Evolutionary conservation across 1,139 yeast genomes (phyloP).

Genomic region (Magnusiomyces sp.): DNA sequence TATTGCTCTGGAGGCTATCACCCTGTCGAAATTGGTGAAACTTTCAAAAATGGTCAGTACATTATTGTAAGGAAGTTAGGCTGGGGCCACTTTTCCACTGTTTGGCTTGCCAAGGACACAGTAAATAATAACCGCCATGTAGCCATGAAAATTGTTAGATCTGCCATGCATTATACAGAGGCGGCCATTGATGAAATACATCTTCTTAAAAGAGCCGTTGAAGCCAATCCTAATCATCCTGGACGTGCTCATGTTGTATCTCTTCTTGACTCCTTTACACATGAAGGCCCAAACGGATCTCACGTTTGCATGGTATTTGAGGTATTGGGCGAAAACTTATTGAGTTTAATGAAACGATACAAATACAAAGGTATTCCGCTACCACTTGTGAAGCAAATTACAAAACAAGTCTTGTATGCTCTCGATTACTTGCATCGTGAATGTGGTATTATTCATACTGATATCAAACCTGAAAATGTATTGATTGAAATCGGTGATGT

Average conservation of each 20-base stretch:
- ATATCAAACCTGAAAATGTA: slow-evolving; percentile 85
- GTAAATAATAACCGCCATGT: slow-evolving; percentile 44
- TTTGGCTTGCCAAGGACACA: slow-evolving; percentile 68
- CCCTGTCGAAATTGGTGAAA: slow-evolving; percentile 72
- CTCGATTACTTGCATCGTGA: slow-evolving; percentile 73
- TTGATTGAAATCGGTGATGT: slow-evolving; percentile 72
- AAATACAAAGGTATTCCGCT: slow-evolving; percentile 67
- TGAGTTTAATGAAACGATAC: slow-evolving; percentile 60
- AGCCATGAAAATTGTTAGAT: slow-evolving; percentile 77
- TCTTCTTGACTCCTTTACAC: slow-evolving; percentile 65
- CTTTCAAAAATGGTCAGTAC: slow-evolving; percentile 49
- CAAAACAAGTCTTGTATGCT: slow-evolving; percentile 67
- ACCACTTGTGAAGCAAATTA: slow-evolving; percentile 67
- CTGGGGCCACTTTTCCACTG: slow-evolving; percentile 90
- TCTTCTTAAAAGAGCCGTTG: slow-evolving; percentile 42
- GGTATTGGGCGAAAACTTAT: slow-evolving; percentile 72
- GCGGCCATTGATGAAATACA: slow-evolving; percentile 82
- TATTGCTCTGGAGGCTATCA: slow-evolving; percentile 83
- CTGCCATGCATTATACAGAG: slow-evolving; percentile 60
- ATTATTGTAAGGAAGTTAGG: slow-evolving; percentile 70
- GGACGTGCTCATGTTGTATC: slow-evolving; percentile 67
- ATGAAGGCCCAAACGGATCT: slow-evolving; percentile 70
- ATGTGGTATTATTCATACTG: slow-evolving; percentile 90
- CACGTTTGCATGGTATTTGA: slow-evolving; percentile 89
- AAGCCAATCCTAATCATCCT: slow-evolving; percentile 51